These are phyloP conservation scores for Aurifilum marmelostoma DNA, from an alignment of 2,329 filamentous ascomycete species.

Conservation along the genomic window DNA sequence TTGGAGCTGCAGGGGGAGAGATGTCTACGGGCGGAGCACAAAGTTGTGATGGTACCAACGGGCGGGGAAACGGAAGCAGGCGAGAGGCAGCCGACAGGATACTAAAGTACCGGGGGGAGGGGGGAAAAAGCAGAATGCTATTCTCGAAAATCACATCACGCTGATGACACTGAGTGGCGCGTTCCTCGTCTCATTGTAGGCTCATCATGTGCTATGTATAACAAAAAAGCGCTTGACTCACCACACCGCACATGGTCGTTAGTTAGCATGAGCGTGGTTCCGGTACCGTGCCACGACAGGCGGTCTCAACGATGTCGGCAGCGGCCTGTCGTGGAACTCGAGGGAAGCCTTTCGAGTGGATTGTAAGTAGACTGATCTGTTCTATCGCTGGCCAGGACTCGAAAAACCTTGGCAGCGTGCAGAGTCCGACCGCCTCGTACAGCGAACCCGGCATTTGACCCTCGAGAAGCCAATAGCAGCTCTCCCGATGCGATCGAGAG, in stretches of 20 bases:
- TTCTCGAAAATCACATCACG: neutral
- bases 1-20: neutral
- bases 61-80: conserved; percentile 21
- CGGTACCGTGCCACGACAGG: conserved; percentile 20
- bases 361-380: neutral
- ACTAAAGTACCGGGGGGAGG: neutral
- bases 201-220: neutral
- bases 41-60: neutral
- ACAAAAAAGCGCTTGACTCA: neutral
- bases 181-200: conserved; percentile 14
- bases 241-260: conserved; percentile 5
- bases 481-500: conserved; percentile 14
- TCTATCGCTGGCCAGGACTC: conserved; percentile 13
- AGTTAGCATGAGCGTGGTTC: conserved; percentile 4
- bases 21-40: conserved; percentile 10
- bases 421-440: conserved; percentile 16
- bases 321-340: conserved; percentile 18
- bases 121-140: neutral
- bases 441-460: conserved; percentile 17
- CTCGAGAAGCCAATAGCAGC: conserved; percentile 3
- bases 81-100: conserved; percentile 17
- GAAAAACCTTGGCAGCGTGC: conserved; percentile 12
- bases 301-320: conserved; percentile 12
- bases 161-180: conserved; percentile 18
- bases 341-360: conserved; percentile 17